Base-by-base conservation (phyloP, 2,329 filamentous ascomycete genomes). In the Fusarium veterinarium region DNA sequence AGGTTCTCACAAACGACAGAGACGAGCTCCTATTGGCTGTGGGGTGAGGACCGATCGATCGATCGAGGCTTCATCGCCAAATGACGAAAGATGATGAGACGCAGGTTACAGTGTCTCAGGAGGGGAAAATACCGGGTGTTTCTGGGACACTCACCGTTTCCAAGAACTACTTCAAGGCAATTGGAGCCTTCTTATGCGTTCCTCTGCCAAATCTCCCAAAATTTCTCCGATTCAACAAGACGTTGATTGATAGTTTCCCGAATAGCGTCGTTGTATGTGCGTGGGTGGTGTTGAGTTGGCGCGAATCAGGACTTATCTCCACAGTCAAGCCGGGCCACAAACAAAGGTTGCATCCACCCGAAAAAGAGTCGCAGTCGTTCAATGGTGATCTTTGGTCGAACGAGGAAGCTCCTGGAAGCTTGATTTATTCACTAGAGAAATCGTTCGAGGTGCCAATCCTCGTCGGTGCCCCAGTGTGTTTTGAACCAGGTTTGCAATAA, bases 1-100 rank as follows among this genome's bases (percentile, higher is more conserved):
- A 56, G 57, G 31, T 59, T 67, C 57, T 69, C 53, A 25, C 49
- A 23, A 49, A 31, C 33, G 17, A 46, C 28, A 42, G 40, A 42
- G 40, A 30, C 25, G 37, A 31, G 25, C 35, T 75, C 64, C 74
- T 64, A 79, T 80, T 80, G 76, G 76, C 31, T 57, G 58, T 49
- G 49, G 60, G 31, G 46, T 38, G 53, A 60, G 57, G 61, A 71
- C 70, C 70, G 77, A 80, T 80, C 79, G 79, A 80, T 80, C 79
- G 79, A 80, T 79, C 78, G 77, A 73, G 49, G 66, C 58, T 55
- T 69, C 60, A 64, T 74, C 66, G 69, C 72, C 62, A 77, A 64
- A 75, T 77, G 75, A 77, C 75, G 70, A 76, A 69, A 72, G 41
- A 62, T 69, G 68, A 67, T 65, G 58, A 60, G 53, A 64, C 33